These are phyloP conservation scores for Sequoia sempervirens DNA, from an alignment of 75 land plant species.

Conservation along the genomic window DNA sequence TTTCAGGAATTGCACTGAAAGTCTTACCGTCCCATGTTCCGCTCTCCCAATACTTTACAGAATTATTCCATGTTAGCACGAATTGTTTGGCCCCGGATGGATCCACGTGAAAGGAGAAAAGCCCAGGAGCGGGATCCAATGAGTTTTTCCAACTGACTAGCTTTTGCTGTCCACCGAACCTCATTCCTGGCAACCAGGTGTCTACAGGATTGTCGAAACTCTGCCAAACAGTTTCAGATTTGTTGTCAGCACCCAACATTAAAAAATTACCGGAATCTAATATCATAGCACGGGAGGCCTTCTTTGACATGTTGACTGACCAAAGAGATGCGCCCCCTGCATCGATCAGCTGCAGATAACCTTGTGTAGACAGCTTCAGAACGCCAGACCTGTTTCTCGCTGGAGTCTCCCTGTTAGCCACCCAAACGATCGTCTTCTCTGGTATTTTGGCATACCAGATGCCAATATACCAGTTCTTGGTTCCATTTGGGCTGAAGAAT, in stretches of 20 bases:
- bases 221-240: slow-evolving; percentile 39
- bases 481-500: neutral
- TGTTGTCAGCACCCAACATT: neutral
- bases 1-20: neutral
- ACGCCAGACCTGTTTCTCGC: neutral
- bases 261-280: slow-evolving; percentile 12
- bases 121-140: slow-evolving; percentile 10
- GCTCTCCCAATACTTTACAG: slow-evolving; percentile 15
- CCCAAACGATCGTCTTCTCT: neutral
- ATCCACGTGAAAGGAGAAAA: slow-evolving; percentile 5
- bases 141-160: slow-evolving; percentile 27
- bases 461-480: neutral
- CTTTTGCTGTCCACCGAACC: slow-evolving; percentile 13
- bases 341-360: neutral
- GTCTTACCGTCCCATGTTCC: slow-evolving; percentile 8
- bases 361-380: neutral
- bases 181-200: slow-evolving; percentile 53
- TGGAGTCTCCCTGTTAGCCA: neutral
- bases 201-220: slow-evolving; percentile 65
- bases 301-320: neutral
- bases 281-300: neutral
- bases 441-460: neutral
- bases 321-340: neutral
- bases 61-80: slow-evolving; percentile 15
- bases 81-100: slow-evolving; percentile 5